Percentiles rank a stretch among this genome's conserved stretches.
These are phyloP conservation scores for Arthromyces matolae DNA, from an alignment of 768 basidiomycete genomes.

Conservation along the genomic window DNA sequence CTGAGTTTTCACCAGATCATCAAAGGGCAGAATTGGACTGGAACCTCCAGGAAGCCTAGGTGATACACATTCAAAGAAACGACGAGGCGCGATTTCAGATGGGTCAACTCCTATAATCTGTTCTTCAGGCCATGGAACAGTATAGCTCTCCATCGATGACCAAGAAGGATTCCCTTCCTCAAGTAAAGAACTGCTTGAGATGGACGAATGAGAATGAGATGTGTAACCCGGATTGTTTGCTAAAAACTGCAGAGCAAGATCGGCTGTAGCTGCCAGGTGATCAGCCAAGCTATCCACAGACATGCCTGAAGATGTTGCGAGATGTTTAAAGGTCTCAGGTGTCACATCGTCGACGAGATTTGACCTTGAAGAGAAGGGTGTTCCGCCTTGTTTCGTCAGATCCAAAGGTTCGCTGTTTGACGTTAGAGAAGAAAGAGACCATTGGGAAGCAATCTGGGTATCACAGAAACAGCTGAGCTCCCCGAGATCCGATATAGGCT, in stretches of 20 bases:
- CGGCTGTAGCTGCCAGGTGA: constrained; percentile 33
- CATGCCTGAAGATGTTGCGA: constrained; percentile 30
- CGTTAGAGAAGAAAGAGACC: constrained; percentile 9
- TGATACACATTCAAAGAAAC: not conserved
- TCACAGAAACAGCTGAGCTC: constrained; percentile 13
- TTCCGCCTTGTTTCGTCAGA: not conserved
- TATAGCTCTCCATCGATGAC: constrained; percentile 8
- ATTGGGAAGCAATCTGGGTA: constrained; percentile 7
- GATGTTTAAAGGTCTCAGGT: constrained; percentile 20
- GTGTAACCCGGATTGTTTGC: constrained; percentile 2
- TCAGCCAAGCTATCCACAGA: constrained; percentile 30
- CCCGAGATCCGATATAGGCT: constrained; percentile 12
- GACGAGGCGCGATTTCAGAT: constrained; percentile 28
- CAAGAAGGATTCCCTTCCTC: constrained; percentile 4
- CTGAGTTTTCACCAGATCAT: too few species aligned
- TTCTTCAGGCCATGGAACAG: constrained; percentile 17
- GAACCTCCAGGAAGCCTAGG: constrained; percentile 1
- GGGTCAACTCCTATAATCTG: constrained; percentile 34
- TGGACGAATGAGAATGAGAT: not conserved
- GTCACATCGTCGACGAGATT: constrained; percentile 3
- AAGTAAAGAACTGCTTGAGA: constrained; percentile 2
- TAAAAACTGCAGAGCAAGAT: constrained; percentile 29
- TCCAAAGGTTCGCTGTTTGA: not conserved
- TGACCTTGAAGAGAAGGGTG: too few species aligned
- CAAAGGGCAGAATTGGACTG: constrained; percentile 2